Evolutionary conservation across 371 early-diverging fungal species (phyloP).

Genomic region (Lichtheimia ramosa): DNA sequence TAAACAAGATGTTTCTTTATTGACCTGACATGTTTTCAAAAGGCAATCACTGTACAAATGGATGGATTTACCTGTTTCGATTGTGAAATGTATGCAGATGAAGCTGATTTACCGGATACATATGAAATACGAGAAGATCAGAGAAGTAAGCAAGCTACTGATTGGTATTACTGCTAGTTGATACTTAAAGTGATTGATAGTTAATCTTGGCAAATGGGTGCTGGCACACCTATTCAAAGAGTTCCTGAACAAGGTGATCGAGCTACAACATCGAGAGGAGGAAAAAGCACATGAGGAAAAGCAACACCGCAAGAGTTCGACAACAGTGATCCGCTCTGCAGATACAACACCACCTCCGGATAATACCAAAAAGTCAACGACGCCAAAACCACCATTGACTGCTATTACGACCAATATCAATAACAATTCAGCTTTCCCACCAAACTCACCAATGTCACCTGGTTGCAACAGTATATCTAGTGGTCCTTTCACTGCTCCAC

Average conservation of each 20-base stretch:
- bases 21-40: conserved; percentile 2
- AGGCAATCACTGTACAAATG: conserved; percentile 82
- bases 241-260: conserved; percentile 48
- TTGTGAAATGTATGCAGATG: conserved; percentile 84
- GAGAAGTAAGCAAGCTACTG: conserved; percentile 48
- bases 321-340: background rate
- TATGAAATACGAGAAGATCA: conserved; percentile 67
- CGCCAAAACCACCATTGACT: conserved; percentile 15
- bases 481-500: conserved; percentile 51
- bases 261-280: conserved; percentile 32
- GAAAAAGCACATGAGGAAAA: conserved; percentile 4
- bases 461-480: conserved; percentile 2
- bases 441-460: background rate
- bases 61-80: conserved; percentile 82
- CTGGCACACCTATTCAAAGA: conserved; percentile 68
- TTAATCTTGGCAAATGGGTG: conserved; percentile 86
- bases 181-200: conserved; percentile 28
- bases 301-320: background rate
- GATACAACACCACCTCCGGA: conserved; percentile 13
- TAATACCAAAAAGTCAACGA: conserved; percentile 4
- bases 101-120: conserved; percentile 51
- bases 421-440: conserved; percentile 3
- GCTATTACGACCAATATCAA: conserved; percentile 9
- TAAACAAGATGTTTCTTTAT: background rate
- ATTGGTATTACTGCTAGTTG: background rate